These are phyloP conservation scores for Porcisia deanei DNA, from an alignment of 208 protist genomes.

Conservation along the genomic window DNA sequence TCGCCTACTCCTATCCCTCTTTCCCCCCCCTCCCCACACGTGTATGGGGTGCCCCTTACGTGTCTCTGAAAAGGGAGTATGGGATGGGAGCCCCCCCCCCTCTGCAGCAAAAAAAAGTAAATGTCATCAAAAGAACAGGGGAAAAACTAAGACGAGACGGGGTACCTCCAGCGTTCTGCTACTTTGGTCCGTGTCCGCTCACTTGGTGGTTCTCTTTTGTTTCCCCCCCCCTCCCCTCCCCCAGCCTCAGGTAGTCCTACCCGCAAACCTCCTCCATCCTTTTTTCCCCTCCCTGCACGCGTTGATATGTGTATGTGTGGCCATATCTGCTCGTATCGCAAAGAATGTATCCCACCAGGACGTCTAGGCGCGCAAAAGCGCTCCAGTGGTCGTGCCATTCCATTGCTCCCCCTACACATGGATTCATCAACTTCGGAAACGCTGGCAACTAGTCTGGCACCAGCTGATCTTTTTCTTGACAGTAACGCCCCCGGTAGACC, in stretches of 20 bases:
- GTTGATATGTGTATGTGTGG: neutral
- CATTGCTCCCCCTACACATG: neutral
- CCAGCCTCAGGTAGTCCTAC: neutral
- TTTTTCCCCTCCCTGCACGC: neutral
- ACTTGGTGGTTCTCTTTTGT: too few relatives aligned
- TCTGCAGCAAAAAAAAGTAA: too few relatives aligned
- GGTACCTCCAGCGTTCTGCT: too few relatives aligned
- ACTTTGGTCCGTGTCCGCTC: too few relatives aligned
- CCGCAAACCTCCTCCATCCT: neutral
- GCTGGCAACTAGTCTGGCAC: neutral
- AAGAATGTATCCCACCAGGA: neutral
- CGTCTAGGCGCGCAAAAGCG: neutral
- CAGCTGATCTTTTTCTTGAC: neutral
- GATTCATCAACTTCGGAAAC: neutral
- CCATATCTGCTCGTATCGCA: neutral
- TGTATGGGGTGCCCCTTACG: neutral
- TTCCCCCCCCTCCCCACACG: neutral
- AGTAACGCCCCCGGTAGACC: neutral
- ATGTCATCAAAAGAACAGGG: too few relatives aligned
- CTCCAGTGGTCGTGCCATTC: neutral
- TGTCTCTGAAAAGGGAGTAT: neutral
- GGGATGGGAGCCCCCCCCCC: neutral
- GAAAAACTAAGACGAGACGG: too few relatives aligned
- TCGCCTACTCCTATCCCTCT: neutral
- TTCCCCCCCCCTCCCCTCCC: neutral